phyloP scores from a whole-genome alignment of 306 rosid species.

The Rubus idaeus region DNA sequence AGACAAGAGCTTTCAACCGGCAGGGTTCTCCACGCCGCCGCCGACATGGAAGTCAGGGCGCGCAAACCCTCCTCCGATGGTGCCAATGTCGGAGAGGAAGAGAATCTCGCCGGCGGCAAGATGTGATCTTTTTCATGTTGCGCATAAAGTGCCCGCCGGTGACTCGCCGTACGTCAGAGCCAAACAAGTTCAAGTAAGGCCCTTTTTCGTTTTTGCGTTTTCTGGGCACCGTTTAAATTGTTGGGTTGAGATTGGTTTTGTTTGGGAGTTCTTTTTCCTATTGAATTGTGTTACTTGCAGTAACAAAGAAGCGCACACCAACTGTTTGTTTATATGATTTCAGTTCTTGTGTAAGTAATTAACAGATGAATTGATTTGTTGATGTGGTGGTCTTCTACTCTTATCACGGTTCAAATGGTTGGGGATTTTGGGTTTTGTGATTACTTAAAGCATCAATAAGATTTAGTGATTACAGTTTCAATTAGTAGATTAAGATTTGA shows the following conservation, averaged over 20 bases:
- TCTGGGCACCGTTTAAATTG: not conserved
- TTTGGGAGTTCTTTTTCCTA: not conserved
- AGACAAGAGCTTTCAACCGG: conserved; percentile 40
- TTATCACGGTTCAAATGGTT: no score
- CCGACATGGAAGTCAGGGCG: conserved; percentile 43
- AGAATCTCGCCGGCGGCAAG: conserved; percentile 41
- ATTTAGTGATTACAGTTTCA: not conserved
- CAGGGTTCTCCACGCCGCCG: conserved; percentile 59
- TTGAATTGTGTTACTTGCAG: not conserved
- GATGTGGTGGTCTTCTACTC: no score
- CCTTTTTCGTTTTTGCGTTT: not conserved
- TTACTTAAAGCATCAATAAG: not conserved
- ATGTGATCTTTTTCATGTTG: conserved; percentile 57
- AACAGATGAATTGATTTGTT: not conserved
- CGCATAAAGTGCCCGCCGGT: conserved; percentile 87
- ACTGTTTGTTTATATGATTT: not conserved
- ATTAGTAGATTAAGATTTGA: not conserved
- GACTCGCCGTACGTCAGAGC: conserved; percentile 94
- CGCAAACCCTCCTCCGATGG: conserved; percentile 34
- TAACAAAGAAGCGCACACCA: not conserved
- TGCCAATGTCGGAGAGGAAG: conserved; percentile 60
- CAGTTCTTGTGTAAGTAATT: not conserved
- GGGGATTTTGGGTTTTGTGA: not conserved
- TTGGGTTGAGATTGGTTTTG: not conserved
- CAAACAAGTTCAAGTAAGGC: conserved; percentile 85